Percentiles rank a stretch among this genome's conserved stretches.
phyloP scores from a whole-genome alignment of 768 basidiomycete genomes.

The Suillus brevipes region DNA sequence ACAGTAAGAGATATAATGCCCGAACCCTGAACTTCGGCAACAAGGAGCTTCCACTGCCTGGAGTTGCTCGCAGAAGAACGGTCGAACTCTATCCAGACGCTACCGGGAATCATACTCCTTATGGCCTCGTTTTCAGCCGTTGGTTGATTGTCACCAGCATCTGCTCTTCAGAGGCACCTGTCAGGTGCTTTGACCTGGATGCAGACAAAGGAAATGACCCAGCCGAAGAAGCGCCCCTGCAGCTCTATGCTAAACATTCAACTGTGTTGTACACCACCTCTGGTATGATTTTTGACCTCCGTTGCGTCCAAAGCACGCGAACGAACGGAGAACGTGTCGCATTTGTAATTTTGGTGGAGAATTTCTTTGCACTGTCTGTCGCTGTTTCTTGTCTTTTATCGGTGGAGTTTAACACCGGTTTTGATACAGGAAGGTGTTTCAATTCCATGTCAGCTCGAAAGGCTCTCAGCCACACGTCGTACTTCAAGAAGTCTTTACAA shows the following conservation, averaged over 20 bases:
- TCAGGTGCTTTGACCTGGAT: constrained; percentile 6
- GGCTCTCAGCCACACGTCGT: not conserved
- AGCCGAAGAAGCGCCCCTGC: not conserved
- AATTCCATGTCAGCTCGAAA: not conserved
- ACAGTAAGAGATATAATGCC: not conserved
- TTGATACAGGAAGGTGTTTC: constrained; percentile 7
- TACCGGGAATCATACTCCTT: constrained; percentile 4
- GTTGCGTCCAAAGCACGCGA: constrained; percentile 3
- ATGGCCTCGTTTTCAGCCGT: constrained; percentile 5
- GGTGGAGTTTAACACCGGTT: not conserved
- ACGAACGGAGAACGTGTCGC: constrained; percentile 6
- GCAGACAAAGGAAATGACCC: constrained; percentile 4
- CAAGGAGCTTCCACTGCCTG: constrained; percentile 2
- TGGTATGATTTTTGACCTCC: constrained; percentile 8
- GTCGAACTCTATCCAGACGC: constrained; percentile 7
- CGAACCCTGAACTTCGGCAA: constrained; percentile 2
- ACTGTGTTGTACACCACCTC: constrained; percentile 5
- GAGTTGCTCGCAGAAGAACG: constrained; percentile 7
- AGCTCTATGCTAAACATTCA: constrained; percentile 8
- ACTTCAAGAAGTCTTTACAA: constrained; percentile 4
- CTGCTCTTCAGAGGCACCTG: constrained; percentile 7
- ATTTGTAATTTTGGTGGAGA: constrained; percentile 7
- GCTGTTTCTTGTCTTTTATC: not conserved
- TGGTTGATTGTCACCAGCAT: constrained; percentile 7
- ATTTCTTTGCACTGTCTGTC: constrained; percentile 4